Evolutionary conservation across 441 rosid genomes (phyloP), one percentile per base, ranked within the genome.

Genomic region (Oxalis stricta): DNA sequence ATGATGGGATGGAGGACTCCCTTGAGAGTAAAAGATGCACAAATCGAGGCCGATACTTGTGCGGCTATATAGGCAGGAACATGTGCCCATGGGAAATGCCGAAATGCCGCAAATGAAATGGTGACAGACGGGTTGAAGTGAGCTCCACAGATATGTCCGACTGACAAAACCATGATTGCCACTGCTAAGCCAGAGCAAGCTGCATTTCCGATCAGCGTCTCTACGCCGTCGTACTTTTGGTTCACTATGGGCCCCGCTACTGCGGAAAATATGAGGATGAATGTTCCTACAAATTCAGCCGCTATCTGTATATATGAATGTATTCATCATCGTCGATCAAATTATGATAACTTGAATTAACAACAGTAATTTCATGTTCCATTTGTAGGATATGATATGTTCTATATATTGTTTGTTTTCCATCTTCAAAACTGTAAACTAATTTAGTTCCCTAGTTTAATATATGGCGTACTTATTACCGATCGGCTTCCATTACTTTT

Each of bases 221-320:
- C 99, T 0, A 65, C 91, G n/a, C 82, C 72, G 10, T 46, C 17
- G 67, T 83, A 83, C 61, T 86, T 91, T 16, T 86, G 81, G 72
- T 91, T 74, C 64, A 91, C 96, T 38, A 91, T 86, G 11, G 99
- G 96, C 5, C 74, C 99, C 0, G 95, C 98, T 6, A 92, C 62
- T 13, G 96, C 98, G 0, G 81, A 77, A 48, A 89, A 85, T 56
- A 89, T 85, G 48, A 89, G 71, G 51, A 89, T 82, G 55, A 89
- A 89, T 15, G 96, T 89, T 49, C 96, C 98, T n/a, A 89, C 92
- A 18, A 89, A 89, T 66, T 89, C 98, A 0, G 98, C 98, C 32
- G 95, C 98, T 7, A 89, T 48, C 96, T 88, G 73, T 70, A 23
- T 35, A 6, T 22, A 16, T 22, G 7, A 38, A 47, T 30, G 16